phyloP scores from a whole-genome alignment of 2,329 filamentous ascomycete species.

The Hirsutella rhossiliensis region DNA sequence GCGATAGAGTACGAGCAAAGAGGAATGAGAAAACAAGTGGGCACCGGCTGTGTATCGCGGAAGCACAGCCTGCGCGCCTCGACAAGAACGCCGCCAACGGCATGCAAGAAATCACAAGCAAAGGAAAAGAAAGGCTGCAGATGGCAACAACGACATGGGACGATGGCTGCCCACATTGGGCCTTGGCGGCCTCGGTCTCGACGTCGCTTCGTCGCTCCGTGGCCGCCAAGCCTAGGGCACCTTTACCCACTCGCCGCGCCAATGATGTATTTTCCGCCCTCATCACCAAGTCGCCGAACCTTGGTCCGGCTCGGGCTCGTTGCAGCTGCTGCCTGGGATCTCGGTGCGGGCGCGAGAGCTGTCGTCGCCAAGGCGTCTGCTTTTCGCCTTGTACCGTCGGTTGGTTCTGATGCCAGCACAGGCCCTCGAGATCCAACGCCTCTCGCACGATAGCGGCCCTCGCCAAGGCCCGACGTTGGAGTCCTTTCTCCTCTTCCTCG shows the following conservation, averaged over 20 bases:
- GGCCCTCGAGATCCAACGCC: neutral
- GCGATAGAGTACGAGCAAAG: no score
- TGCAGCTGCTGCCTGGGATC: no score
- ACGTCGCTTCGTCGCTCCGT: conserved; percentile 6
- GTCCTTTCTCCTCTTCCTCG: no score
- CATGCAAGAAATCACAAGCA: no score
- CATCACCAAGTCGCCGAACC: no score
- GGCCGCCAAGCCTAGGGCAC: conserved; percentile 8
- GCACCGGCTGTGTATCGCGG: no score
- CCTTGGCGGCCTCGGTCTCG: conserved; percentile 12
- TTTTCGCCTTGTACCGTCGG: neutral
- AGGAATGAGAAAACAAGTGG: no score
- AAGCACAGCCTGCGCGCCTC: no score
- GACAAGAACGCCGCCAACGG: no score
- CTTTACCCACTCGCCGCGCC: neutral
- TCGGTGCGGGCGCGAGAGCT: neutral
- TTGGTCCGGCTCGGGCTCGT: no score
- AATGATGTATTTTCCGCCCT: neutral
- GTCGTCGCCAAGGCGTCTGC: neutral
- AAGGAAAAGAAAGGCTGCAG: no score
- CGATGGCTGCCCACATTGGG: conserved; percentile 1
- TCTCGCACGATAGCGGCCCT: neutral
- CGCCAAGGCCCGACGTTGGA: neutral
- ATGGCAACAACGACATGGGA: neutral
- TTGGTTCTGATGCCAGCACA: neutral